Conservation (phyloP, 2,329 filamentous ascomycete genomes). For the Penicillium brasilianum region DNA sequence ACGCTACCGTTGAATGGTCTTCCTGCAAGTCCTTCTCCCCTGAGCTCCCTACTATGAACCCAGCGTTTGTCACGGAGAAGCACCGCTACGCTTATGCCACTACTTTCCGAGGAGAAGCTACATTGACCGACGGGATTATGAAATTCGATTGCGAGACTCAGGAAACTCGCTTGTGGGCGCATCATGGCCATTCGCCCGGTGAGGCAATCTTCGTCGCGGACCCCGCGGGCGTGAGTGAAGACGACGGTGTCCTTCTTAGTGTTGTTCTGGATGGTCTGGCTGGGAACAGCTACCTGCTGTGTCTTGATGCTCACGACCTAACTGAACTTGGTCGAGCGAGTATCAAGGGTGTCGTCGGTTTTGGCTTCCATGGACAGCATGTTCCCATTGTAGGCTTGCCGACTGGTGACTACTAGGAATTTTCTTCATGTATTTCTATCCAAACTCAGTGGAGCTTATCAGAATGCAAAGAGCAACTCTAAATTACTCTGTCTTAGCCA, state of each 20-base stretch:
- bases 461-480: no score
- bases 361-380: slow-evolving; percentile 60
- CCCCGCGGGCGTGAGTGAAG: slow-evolving; percentile 45
- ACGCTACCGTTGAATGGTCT: slow-evolving; percentile 38
- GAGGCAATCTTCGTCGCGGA: slow-evolving; percentile 60
- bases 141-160: slow-evolving; percentile 58
- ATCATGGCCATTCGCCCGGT: slow-evolving; percentile 57
- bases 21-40: slow-evolving; percentile 32
- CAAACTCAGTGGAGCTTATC: no score
- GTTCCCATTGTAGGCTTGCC: slow-evolving; percentile 33
- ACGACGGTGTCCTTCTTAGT: slow-evolving; percentile 59
- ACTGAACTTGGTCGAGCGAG: slow-evolving; percentile 57
- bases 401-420: slow-evolving; percentile 35
- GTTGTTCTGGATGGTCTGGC: slow-evolving; percentile 58
- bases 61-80: slow-evolving; percentile 47
- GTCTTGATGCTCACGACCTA: slow-evolving; percentile 56
- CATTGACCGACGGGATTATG: slow-evolving; percentile 58
- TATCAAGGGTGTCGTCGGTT: slow-evolving; percentile 54
- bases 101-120: slow-evolving; percentile 52
- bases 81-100: slow-evolving; percentile 59
- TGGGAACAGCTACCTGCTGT: slow-evolving; percentile 59
- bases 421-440: neutral
- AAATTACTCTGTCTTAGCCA: no score
- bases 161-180: slow-evolving; percentile 49
- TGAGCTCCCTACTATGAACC: slow-evolving; percentile 60